These are phyloP conservation scores for Fusarium sp. DNA, from an alignment of 2,329 filamentous ascomycete genomes.

Conservation along the genomic window DNA sequence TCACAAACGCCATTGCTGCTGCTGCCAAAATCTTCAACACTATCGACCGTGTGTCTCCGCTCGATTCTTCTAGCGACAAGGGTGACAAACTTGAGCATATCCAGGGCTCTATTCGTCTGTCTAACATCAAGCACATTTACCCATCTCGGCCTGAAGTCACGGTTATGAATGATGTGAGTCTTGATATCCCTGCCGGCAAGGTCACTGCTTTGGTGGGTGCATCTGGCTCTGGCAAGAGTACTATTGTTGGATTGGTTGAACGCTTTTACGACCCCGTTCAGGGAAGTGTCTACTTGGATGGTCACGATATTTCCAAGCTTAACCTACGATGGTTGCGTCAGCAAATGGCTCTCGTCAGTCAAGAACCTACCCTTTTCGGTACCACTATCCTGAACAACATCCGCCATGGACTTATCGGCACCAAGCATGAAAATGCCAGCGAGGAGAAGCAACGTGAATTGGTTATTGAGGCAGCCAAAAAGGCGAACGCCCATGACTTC, in stretches of 20 bases:
- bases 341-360: conserved; percentile 92
- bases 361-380: conserved; percentile 92
- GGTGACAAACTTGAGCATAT: conserved; percentile 83
- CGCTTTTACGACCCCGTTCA: conserved; percentile 93
- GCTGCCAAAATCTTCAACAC: conserved; percentile 94
- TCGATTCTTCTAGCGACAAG: conserved; percentile 79
- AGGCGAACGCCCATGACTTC: conserved; percentile 96
- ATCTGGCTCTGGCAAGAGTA: conserved; percentile 95
- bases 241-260: conserved; percentile 92
- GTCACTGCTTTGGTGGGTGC: conserved; percentile 94
- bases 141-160: conserved; percentile 91
- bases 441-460: conserved; percentile 79
- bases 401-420: conserved; percentile 90
- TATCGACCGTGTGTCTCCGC: conserved; percentile 88
- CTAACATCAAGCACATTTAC: conserved; percentile 92
- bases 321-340: conserved; percentile 94
- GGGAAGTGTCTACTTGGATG: conserved; percentile 85
- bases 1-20: conserved; percentile 85
- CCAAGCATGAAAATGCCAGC: conserved; percentile 76
- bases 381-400: conserved; percentile 94
- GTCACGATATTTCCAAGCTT: conserved; percentile 82
- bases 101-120: conserved; percentile 84
- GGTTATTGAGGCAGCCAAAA: conserved; percentile 85
- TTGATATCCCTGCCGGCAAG: conserved; percentile 89
- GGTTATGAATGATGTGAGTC: conserved; percentile 87